Evolutionary conservation across 2,329 filamentous ascomycete species (phyloP).

Genomic region (Colletotrichum graminicola): DNA sequence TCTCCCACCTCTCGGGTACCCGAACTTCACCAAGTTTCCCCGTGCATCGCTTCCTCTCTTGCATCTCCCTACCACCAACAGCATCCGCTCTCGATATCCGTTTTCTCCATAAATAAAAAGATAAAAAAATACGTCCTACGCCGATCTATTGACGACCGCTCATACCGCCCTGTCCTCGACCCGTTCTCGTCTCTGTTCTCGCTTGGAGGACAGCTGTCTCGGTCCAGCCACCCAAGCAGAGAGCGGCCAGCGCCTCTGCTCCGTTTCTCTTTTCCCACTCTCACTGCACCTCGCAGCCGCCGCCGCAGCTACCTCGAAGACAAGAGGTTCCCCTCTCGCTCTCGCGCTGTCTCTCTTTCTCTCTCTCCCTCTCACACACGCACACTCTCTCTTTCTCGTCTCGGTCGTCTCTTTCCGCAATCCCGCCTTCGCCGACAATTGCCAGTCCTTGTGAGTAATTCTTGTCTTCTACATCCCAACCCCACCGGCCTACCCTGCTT

Average conservation of each 20-base stretch:
- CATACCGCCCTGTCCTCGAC: constrained; percentile 1
- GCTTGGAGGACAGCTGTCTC: constrained; percentile 2
- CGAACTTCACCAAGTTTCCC: constrained; percentile 27
- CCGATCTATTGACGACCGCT: background rate
- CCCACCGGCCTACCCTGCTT: constrained; percentile 12
- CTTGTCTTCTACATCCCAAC: constrained; percentile 20
- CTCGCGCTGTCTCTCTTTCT: background rate
- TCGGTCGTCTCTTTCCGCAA: constrained; percentile 12
- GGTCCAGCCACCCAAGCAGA: constrained; percentile 19
- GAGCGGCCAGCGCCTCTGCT: constrained; percentile 19
- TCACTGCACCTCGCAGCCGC: constrained; percentile 8
- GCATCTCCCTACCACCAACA: constrained; percentile 16
- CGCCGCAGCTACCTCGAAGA: constrained; percentile 8
- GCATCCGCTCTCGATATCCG: constrained; percentile 12
- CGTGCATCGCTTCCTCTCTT: constrained; percentile 16
- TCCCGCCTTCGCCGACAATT: constrained; percentile 32
- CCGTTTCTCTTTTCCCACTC: constrained; percentile 8
- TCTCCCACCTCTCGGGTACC: constrained; percentile 31
- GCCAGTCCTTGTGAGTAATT: constrained; percentile 37
- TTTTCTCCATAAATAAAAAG: constrained; percentile 3
- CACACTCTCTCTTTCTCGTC: background rate
- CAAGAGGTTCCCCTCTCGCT: constrained; percentile 2
- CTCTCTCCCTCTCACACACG: background rate
- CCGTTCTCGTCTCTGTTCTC: constrained; percentile 11
- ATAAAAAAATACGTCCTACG: background rate